Base-by-base conservation (phyloP, 371 early-diverging fungal species). In the Mycotypha africana region DNA sequence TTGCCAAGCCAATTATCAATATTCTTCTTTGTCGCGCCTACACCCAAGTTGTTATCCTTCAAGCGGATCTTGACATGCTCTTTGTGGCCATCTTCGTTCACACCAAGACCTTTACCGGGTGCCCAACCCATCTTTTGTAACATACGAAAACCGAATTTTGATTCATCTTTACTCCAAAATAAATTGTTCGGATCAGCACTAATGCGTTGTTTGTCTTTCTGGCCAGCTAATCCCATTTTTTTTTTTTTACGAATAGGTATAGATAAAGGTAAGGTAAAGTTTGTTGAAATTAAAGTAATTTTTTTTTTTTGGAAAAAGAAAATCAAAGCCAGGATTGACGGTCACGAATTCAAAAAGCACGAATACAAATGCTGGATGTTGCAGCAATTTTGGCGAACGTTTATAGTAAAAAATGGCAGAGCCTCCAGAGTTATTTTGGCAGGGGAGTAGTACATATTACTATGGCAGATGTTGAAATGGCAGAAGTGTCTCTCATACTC, bases 1-100 rank as follows among this genome's bases (percentile, higher is more conserved):
- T 92, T 89, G 21, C 84, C 91, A n/a, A 94, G 78, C 95, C 95
- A 95, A 63, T 96, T 94, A 52, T 95, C 89, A n/a, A 68, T 73
- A 3, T 82, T 79, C 30, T 89, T 91, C 52, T 79, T 82, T 36
- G 84, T 86, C 6, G 93, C 94, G 16, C 96, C 96, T 15, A 96
- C 58, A 33, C 95, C 95, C n/a, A 83, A 60, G 35, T 70, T 82
- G 65, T 95, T 83, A 40, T 75, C 74, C 70, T 93, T 95, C 23
- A 88, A 61, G 30, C 66, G 65, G 45, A 92, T 83, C 65, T 88
- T 89, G 49, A 95, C 74, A 54, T 92, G 88, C 21, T 84, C 83
- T 38, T 76, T 67, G 31, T 65, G 68, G 47, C 95, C 96, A 56
- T 91, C 84, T 56, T 88, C 89, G 42, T 91, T 86, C 19, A 76